phyloP scores from a whole-genome alignment of 768 basidiomycete species.

The Trametes cubensis region DNA sequence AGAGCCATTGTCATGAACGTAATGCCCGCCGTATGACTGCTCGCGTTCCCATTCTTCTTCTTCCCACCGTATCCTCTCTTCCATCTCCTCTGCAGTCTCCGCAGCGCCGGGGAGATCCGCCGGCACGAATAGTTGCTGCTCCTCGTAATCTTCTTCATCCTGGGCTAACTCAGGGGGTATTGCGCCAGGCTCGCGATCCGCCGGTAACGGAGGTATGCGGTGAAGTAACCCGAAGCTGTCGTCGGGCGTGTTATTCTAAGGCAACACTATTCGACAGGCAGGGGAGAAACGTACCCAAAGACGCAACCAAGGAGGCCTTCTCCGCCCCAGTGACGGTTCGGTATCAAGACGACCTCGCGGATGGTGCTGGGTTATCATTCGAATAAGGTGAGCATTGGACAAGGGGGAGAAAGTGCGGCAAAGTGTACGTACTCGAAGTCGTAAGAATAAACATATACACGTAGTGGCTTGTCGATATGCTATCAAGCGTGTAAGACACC shows the following conservation, averaged over 20 bases:
- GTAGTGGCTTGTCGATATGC: slow-evolving; percentile 92
- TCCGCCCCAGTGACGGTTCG: slow-evolving; percentile 97
- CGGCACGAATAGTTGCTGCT: slow-evolving; percentile 69
- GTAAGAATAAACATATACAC: slow-evolving; percentile 95
- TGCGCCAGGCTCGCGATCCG: slow-evolving; percentile 57
- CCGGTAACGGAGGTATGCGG: slow-evolving; percentile 82
- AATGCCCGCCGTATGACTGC: slow-evolving; percentile 30
- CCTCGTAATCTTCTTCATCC: slow-evolving; percentile 55
- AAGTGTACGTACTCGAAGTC: slow-evolving; percentile 82
- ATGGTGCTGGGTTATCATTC: slow-evolving; percentile 62
- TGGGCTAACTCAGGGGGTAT: slow-evolving; percentile 57
- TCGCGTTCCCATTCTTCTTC: slow-evolving; percentile 34
- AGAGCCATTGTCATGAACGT: slow-evolving; percentile 26
- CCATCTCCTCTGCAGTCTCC: slow-evolving; percentile 42
- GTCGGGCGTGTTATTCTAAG: slow-evolving; percentile 3
- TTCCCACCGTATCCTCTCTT: slow-evolving; percentile 31
- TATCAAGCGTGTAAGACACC: slow-evolving; percentile 34
- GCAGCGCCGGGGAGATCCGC: slow-evolving; percentile 63
- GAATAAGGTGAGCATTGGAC: slow-evolving; percentile 8
- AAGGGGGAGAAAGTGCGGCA: slow-evolving; percentile 12
- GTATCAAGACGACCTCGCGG: slow-evolving; percentile 91
- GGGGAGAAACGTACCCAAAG: slow-evolving; percentile 70
- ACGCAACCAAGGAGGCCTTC: slow-evolving; percentile 95
- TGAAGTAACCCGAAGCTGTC: slow-evolving; percentile 87
- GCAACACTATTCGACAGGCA: slow-evolving; percentile 12